A percentile compares a stretch with the other conserved stretches of the same genome.
Conservation (phyloP, 345 rosid genomes). For the Gossypium thurberi region DNA sequence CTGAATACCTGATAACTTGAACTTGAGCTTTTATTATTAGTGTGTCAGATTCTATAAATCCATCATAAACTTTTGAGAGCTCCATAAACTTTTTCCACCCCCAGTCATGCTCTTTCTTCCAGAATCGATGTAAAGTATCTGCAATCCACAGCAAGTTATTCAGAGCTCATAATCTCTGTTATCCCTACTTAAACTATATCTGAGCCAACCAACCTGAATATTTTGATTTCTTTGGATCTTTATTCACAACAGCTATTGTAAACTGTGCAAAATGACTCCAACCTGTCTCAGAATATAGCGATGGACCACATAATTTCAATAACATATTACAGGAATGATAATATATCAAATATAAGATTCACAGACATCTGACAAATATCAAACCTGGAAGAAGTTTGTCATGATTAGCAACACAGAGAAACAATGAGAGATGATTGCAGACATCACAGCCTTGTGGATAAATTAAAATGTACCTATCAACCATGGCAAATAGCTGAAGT, state of each 20-base stretch:
- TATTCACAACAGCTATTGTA: conserved; percentile 85
- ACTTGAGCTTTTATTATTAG: conserved; percentile 92
- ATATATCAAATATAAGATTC: background rate
- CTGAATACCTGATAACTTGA: conserved; percentile 78
- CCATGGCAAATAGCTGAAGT: conserved; percentile 9
- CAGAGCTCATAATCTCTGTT: conserved; percentile 6
- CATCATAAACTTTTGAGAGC: conserved; percentile 70
- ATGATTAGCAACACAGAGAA: conserved; percentile 87
- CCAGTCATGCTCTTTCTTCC: conserved; percentile 95
- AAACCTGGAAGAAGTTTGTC: conserved; percentile 96
- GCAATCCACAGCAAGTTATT: conserved; percentile 24
- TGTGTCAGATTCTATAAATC: conserved; percentile 74
- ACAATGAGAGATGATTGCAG: conserved; percentile 81
- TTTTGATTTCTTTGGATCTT: conserved; percentile 85
- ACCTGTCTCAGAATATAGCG: conserved; percentile 38
- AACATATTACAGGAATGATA: background rate
- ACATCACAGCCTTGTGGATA: conserved; percentile 94
- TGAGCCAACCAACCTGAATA: conserved; percentile 60
- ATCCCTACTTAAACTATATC: conserved; percentile 4
- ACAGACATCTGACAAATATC: conserved; percentile 1
- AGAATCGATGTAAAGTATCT: conserved; percentile 89
- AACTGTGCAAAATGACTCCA: conserved; percentile 98
- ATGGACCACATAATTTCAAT: conserved; percentile 1
- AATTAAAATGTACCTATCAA: conserved; percentile 73
- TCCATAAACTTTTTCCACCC: conserved; percentile 98